Conservation (phyloP, 768 basidiomycete genomes). For the Inosperma sp. region DNA sequence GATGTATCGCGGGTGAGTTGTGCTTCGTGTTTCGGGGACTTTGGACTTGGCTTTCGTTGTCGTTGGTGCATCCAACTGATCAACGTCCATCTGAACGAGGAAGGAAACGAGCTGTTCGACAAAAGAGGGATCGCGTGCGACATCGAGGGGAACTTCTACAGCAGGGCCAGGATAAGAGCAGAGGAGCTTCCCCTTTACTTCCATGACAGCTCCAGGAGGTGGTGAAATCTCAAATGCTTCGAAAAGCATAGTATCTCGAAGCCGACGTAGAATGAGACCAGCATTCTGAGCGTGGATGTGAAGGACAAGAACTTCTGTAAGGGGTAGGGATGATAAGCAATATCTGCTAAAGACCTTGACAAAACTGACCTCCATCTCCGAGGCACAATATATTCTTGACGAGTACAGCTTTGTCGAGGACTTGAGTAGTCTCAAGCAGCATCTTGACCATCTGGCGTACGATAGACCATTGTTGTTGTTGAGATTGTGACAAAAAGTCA, state of each 20-base stretch:
- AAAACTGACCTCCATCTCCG: constrained; percentile 13
- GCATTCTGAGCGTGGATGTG: constrained; percentile 46
- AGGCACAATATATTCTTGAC: constrained; percentile 8
- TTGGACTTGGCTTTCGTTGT: constrained; percentile 35
- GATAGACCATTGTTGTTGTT: constrained; percentile 25
- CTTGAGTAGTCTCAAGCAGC: constrained; percentile 11
- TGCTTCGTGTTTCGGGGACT: constrained; percentile 37
- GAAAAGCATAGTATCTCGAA: constrained; percentile 27
- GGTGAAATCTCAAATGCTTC: constrained; percentile 48
- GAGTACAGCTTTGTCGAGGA: neutral
- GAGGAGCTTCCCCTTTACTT: constrained; percentile 37
- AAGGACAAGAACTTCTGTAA: constrained; percentile 34
- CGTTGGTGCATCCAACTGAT: constrained; percentile 31
- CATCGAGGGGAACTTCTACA: constrained; percentile 29
- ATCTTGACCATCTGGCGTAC: constrained; percentile 26
- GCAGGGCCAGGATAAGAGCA: constrained; percentile 46
- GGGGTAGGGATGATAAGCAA: constrained; percentile 12
- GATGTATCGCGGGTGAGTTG: constrained; percentile 43
- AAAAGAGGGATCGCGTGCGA: constrained; percentile 29
- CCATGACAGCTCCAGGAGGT: constrained; percentile 31
- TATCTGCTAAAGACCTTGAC: neutral
- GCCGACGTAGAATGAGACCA: constrained; percentile 37
- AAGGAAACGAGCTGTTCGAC: constrained; percentile 35
- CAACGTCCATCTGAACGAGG: constrained; percentile 34
- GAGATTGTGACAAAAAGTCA: constrained; percentile 3